Conservation (phyloP, 169 alveolate species). For the Plasmodium ovale region DNA sequence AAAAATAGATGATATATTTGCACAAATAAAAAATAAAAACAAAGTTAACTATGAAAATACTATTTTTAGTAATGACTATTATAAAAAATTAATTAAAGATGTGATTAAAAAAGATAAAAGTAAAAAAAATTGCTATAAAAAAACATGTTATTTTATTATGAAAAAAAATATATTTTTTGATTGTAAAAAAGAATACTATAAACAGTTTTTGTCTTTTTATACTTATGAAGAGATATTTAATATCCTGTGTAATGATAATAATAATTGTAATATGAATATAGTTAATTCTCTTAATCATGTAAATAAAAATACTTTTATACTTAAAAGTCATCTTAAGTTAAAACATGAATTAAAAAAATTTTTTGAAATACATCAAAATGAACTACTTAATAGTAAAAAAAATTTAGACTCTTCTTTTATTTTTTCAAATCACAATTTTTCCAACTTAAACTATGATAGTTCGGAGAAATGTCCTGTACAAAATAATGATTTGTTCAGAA, state of each 20-base stretch:
- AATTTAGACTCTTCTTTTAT: not conserved
- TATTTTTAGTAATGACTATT: constrained; percentile 30
- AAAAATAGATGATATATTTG: constrained; percentile 16
- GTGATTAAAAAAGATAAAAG: not conserved
- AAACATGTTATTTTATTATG: not conserved
- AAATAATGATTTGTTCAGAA: not conserved
- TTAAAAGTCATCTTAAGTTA: constrained; percentile 27
- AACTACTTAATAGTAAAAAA: not conserved
- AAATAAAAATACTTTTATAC: constrained; percentile 25
- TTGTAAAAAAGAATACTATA: constrained; percentile 49
- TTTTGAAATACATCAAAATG: constrained; percentile 17
- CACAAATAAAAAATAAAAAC: constrained; percentile 8
- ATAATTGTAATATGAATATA: constrained; percentile 7
- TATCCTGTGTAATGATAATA: constrained; percentile 17
- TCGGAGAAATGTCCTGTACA: not conserved
- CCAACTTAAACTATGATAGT: no score
- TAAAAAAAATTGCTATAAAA: not conserved
- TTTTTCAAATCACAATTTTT: no score
- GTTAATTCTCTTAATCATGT: constrained; percentile 20
- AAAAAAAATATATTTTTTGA: constrained; percentile 67
- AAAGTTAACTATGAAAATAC: constrained; percentile 23
- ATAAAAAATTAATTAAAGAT: not conserved
- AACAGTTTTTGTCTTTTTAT: constrained; percentile 38
- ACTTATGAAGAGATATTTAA: constrained; percentile 53
- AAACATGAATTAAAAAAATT: constrained; percentile 50